Base-by-base conservation (phyloP, 2,329 filamentous ascomycete genomes). In the Penicillium thymicola region DNA sequence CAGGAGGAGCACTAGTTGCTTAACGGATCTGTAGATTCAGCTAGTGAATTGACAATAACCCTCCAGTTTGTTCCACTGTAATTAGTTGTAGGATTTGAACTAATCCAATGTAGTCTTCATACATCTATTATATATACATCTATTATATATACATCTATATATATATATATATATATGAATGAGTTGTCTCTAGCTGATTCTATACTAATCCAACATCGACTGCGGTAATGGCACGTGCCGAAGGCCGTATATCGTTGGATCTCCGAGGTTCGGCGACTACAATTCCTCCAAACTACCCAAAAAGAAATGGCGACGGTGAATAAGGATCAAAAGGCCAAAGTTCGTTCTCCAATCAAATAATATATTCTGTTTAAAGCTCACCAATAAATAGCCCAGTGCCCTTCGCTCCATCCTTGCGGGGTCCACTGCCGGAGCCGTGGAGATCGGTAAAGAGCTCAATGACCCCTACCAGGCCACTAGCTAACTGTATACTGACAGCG, bases 371-470 rank as follows among this genome's bases (percentile, higher is more conserved):
- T 40, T 46, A 14, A 34, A 43, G 30, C 65, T 70, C 57, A 69
- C 58, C 82, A 81, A 70, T 37, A 63, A 68, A 54, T 70, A 87
- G 76, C 90, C 92, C 45, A 96, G 89, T 70, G 85, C 89, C 47
- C 76, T 96, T 72, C 89, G 94, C 65, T 96, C 92, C 58, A 90
- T 97, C 67, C 81, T 97, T 67, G 94, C 94, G 54, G 94, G 94
- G 61, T 90, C 91, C 55, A 89, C 89, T n/a, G 94, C 93, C 53
- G 94, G 94, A 69, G 94, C 92, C 53, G 84, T 97, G 64, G 93
- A 99, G 78, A 97, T 97, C 74, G 86, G 89, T 92, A 79, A 78
- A 77, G 66, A 45, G 30, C 46, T 57, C 50, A 36, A 43, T 50
- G 23, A 34, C 23, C 28, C 36, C 28, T 23, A 43, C 41, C 42